Evolutionary conservation across 1,139 yeast genomes (phyloP), one percentile per base, ranked within the genome.

Genomic region (Yamadazyma oceani): DNA sequence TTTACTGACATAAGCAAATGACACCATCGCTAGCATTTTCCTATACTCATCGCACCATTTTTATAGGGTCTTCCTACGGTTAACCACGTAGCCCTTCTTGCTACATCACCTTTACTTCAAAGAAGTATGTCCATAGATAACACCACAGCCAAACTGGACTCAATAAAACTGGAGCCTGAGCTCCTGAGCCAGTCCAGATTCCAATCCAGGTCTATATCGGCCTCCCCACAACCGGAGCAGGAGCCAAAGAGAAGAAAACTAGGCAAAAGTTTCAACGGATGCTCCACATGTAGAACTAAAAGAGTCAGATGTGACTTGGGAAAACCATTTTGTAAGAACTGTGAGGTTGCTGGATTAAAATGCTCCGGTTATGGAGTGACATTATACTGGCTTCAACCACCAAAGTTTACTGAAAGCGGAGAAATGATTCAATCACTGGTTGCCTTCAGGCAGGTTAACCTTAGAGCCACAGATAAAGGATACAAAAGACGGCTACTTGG

Each of bases 341-440:
- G 81, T 50, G 38, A 51, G 11, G 64, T 62, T 39, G 61, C 66
- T 54, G 80, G 82, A 1, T 55, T 84, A 17, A 65, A 69, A 4
- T 88, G 96, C 54, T 88, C 85, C 23, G 96, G 96, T 0, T 88
- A 87, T 53, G 87, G 80, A 42, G 82, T 88, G 45, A 85, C 84
- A 45, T 72, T 88, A 19, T 67, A 89, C 45, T 88, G 96, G 96
- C 77, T 85, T 8, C 62, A 62, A 16, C 80, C 85, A 2, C 62
- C 80, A 5, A 58, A 63, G 38, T 80, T 78, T 45, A 69, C 51
- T 16, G 37, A 41, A n/a, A 22, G 33, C 17, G 50, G 49, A 30
- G 41, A 53, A 46, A 27, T 53, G 36, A 48, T 43, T 3, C 32
- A 41, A 15, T 39, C 47, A 8, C 42, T 43, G 32, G 42, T 48